Evolutionary conservation across 768 basidiomycete genomes (phyloP), one percentile per base, ranked within the genome.

Genomic region (Kwoniella europaea): DNA sequence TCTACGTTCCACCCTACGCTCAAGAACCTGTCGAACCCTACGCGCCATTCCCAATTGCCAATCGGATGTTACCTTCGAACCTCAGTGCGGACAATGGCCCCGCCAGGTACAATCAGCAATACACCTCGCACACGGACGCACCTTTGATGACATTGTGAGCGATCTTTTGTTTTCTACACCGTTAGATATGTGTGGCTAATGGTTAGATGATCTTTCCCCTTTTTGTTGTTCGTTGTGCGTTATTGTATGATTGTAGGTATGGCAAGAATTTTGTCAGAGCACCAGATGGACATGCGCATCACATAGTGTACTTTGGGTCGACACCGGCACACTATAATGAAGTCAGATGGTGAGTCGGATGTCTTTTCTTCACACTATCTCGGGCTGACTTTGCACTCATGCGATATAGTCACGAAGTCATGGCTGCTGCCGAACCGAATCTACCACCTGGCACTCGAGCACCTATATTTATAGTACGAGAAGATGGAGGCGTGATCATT

Each of bases 101-200:
- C 20, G 57, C 52, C 41, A 71, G 65, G 29, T 64, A 66, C 22
- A 46, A 44, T 10, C 69, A 76, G 35, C 75, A 75, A 43, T 79
- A 71, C 65, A 81, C 76, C 0, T 56, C 80, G 5, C 27, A 68
- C 13, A 68, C 74, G 4, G 65, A 67, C 10, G 13, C 72, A 15
- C 80, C 80, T 4, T 56, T 78, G 56, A 66, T 79, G 35, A 80
- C 79, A 12, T 65, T 81, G 79, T 82, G 66, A 79, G 81, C 72
- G 60, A 43, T 55, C 43, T 52, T 20, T n/a, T 35, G 35, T 35
- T 41, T n/a, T n/a, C 5, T 20, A 22, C 3, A n/a, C 12, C n/a
- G 3, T 20, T 6, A 18, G 16, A 43, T 41, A 10, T 10, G 35
- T n/a, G n/a, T 61, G 13, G 42, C 59, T 61, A 44, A 61, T 61